Evolutionary conservation across 2,329 filamentous ascomycete genomes (phyloP), one percentile per base, ranked within the genome.

Genomic region (Colletotrichum theobromicola): DNA sequence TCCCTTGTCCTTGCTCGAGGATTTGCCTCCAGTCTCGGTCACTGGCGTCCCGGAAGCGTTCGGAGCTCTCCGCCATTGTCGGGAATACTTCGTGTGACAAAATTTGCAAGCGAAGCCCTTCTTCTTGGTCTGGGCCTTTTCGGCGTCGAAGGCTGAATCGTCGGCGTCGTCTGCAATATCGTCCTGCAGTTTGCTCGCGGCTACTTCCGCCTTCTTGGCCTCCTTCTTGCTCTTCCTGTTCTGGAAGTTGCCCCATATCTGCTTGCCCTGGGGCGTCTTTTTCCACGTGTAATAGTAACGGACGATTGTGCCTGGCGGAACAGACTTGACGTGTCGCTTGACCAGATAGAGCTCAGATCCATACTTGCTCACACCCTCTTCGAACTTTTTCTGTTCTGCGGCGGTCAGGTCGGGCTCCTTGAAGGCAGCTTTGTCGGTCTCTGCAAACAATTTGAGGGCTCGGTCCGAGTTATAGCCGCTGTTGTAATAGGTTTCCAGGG

Each of bases 231-330:
- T 94, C 81, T 97, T 98, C 60, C 96, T 92, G 13, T 94, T 95
- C 65, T 94, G 92, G 79, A 94, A 98, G 77, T 93, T 94, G 74
- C 95, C 95, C 96, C 97, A 98, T 26, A 99, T 92, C 79, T 97
- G 92, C 81, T 91, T 93, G 53, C 97, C 97, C 73, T 93, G 92
- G 3, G 93, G 90, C 0, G 95, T 95, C 84, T 98, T 98, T 86
- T 99, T 99, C 97, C 97, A 99, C 77, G 94, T 94, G 82, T 99
- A 99, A 84, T 98, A 99, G 81, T 94, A 97, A 5, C 97, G 94
- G 30, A 98, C 95, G 76, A 98, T 93, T 73, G 95, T 91, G 65
- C 93, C 92, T 76, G 95, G 92, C 53, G 91, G 92, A 78, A 97
- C 91, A 0, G 93, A 94, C 83, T 95, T 96, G 79, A 98, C 94